Percentiles rank a stretch among this genome's conserved stretches.
Evolutionary conservation across 208 protist genomes (phyloP).

Genomic region (Leishmania guyanensis): DNA sequence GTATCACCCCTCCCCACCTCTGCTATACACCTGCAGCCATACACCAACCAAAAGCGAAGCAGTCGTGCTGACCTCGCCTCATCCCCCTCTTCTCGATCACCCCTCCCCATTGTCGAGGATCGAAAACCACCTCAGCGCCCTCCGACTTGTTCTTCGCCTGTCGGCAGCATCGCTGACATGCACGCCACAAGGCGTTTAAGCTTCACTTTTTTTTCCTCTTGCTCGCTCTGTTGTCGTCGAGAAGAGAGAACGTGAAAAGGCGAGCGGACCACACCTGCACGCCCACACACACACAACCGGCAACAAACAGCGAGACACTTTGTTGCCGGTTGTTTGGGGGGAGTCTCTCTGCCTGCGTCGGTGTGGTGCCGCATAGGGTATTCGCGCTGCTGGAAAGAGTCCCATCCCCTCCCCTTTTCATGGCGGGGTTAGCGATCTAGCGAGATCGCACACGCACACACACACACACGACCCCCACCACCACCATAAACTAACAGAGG

Average conservation of each 20-base stretch:
- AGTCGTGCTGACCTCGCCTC: neutral
- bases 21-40: neutral
- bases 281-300: neutral
- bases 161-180: neutral
- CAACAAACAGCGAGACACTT: no score
- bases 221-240: neutral
- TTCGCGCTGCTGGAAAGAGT: neutral
- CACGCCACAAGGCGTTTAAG: neutral
- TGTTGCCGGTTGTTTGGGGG: no score
- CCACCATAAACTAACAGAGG: neutral
- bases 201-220: no score
- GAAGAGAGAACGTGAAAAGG: neutral
- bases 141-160: neutral
- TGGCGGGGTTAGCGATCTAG: neutral
- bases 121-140: neutral
- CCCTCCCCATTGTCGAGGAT: neutral
- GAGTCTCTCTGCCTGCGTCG: neutral
- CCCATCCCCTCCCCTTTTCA: neutral
- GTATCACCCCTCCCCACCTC: neutral
- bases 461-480: no score
- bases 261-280: neutral
- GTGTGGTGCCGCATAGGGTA: neutral
- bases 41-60: neutral
- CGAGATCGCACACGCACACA: neutral
- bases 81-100: neutral